A percentile compares a stretch with the other conserved stretches of the same genome.
Evolutionary conservation across 257 asterid species (phyloP).

Genomic region (Mitragyna speciosa): DNA sequence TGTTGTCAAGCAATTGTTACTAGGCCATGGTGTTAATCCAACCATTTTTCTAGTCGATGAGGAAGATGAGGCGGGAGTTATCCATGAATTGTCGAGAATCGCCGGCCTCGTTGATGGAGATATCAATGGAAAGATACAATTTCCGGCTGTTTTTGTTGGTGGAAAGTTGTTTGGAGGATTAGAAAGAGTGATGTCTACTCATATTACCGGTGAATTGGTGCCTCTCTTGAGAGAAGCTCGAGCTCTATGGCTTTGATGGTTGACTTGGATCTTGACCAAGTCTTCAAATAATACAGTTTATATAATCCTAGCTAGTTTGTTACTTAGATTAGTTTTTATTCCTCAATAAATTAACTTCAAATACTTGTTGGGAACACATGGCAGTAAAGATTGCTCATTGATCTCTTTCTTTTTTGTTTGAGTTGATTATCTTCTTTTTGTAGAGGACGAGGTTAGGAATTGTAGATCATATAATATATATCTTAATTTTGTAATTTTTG

Average conservation of each 20-base stretch:
- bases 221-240: conserved; percentile 64
- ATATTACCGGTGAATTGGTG: conserved; percentile 80
- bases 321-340: neutral
- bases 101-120: neutral
- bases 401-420: neutral
- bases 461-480: neutral
- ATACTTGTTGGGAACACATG: neutral
- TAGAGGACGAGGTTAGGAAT: neutral
- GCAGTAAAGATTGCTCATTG: neutral
- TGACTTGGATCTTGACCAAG: conserved; percentile 8
- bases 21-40: conserved; percentile 76
- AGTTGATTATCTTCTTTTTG: neutral
- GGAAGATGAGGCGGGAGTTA: conserved; percentile 38
- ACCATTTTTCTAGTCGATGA: conserved; percentile 47
- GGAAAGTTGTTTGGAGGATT: conserved; percentile 81
- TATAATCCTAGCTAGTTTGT: neutral
- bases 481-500: neutral
- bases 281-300: neutral
- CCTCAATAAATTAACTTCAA: neutral
- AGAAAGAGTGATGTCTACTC: conserved; percentile 68
- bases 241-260: conserved; percentile 78
- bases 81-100: conserved; percentile 28
- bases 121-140: conserved; percentile 22
- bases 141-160: conserved; percentile 79
- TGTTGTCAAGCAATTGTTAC: conserved; percentile 60